These are phyloP conservation scores for Hymenochaete sp. DNA, from an alignment of 1,284 basidiomycete genomes.

Conservation along the genomic window DNA sequence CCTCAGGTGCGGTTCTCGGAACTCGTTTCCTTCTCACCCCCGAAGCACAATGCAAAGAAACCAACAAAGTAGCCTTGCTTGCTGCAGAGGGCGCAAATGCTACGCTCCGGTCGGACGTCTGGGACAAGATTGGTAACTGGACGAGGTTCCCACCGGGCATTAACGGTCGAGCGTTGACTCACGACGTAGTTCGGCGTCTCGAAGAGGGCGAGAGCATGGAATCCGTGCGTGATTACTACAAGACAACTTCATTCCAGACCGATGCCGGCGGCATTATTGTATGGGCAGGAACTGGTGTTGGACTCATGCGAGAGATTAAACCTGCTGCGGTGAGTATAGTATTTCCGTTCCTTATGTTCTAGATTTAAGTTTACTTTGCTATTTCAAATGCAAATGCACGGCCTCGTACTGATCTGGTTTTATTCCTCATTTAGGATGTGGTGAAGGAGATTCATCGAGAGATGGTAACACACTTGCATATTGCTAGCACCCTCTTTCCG, in stretches of 20 bases:
- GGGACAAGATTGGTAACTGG: slow-evolving; percentile 53
- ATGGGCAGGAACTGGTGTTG: slow-evolving; percentile 66
- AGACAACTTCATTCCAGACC: slow-evolving; percentile 33
- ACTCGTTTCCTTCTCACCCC: slow-evolving; percentile 65
- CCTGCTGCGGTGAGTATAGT: slow-evolving; percentile 42
- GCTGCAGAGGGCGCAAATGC: slow-evolving; percentile 41
- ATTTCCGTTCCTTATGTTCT: no score
- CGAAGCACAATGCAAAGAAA: slow-evolving; percentile 51
- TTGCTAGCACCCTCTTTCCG: no score
- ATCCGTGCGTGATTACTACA: slow-evolving; percentile 36
- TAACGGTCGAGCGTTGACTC: slow-evolving; percentile 53
- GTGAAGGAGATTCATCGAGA: slow-evolving; percentile 41
- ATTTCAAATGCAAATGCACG: not conserved
- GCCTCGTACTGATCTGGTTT: not conserved
- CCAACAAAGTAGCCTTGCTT: slow-evolving; percentile 48
- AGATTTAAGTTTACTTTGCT: no score
- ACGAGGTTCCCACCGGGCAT: slow-evolving; percentile 53
- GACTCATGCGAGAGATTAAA: slow-evolving; percentile 44
- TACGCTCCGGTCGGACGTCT: slow-evolving; percentile 53
- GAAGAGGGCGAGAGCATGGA: slow-evolving; percentile 42
- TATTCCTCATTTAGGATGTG: slow-evolving; percentile 36
- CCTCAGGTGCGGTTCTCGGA: slow-evolving; percentile 56
- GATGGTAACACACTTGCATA: slow-evolving; percentile 30
- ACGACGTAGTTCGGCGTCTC: slow-evolving; percentile 49
- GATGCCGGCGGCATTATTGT: slow-evolving; percentile 47